Evolutionary conservation across 2,329 filamentous ascomycete genomes (phyloP).

Genomic region (Orbilia blumenaviensis): DNA sequence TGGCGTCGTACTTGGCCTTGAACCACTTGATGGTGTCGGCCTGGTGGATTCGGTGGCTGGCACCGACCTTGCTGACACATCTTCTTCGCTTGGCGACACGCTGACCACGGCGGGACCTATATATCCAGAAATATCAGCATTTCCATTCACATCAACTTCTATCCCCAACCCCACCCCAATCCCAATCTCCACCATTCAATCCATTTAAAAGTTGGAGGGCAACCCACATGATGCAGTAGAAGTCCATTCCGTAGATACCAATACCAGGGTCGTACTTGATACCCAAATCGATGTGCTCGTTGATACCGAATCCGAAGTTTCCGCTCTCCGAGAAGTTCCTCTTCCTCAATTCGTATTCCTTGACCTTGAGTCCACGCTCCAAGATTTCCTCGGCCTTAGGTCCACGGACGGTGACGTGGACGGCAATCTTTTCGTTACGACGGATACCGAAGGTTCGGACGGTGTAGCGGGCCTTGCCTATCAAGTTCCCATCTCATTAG

Average conservation of each 20-base stretch:
- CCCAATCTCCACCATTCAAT: neutral
- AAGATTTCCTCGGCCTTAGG: slow-evolving; percentile 99
- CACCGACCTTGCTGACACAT: slow-evolving; percentile 83
- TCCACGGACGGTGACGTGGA: slow-evolving; percentile 99
- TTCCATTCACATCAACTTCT: neutral
- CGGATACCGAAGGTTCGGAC: slow-evolving; percentile 99
- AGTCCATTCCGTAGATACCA: slow-evolving; percentile 99
- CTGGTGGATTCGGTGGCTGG: slow-evolving; percentile 91
- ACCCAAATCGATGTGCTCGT: slow-evolving; percentile 99
- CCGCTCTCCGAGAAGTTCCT: slow-evolving; percentile 99
- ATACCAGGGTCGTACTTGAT: slow-evolving; percentile 99
- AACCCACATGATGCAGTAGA: slow-evolving; percentile 98
- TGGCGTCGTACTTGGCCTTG: slow-evolving; percentile 79
- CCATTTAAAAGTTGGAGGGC: neutral
- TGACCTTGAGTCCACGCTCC: slow-evolving; percentile 99
- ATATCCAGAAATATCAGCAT: slow-evolving; percentile 58
- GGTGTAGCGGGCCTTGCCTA: slow-evolving; percentile 93
- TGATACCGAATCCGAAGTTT: slow-evolving; percentile 99
- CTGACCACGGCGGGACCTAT: slow-evolving; percentile 92
- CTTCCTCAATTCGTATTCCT: slow-evolving; percentile 99
- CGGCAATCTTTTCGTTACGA: slow-evolving; percentile 99
- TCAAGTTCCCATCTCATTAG: slow-evolving; percentile 22
- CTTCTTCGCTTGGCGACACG: slow-evolving; percentile 95
- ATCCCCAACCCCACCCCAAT: neutral
- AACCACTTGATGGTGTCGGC: slow-evolving; percentile 98